Evolutionary conservation across 1,284 basidiomycete genomes (phyloP), one percentile per base, ranked within the genome.

Genomic region (Gomphus bonarii): DNA sequence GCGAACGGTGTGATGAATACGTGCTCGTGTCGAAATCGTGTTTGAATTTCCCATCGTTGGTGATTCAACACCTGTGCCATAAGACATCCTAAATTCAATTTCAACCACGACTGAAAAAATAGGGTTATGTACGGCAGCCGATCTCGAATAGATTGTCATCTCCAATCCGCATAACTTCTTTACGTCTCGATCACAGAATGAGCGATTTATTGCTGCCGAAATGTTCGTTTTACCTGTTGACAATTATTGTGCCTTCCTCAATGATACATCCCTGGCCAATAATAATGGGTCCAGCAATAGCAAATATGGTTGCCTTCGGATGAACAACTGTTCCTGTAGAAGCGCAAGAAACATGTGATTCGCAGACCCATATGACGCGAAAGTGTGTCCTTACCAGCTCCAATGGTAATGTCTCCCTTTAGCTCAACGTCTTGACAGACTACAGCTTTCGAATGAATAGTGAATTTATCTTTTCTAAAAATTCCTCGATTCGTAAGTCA

Each of bases 131-230:
- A 89, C 91, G 84, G 69, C 86, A 91, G 10, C 87, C 90, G 51
- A 95, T 92, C 72, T 97, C 91, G 66, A 99, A 95, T 54, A 93
- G 74, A 68, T 97, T 98, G 58, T 88, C 81, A 66, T 95, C 85
- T 11, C 95, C 95, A 53, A 99, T 92, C 18, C 81, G 77, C 85
- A 97, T 91, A n/a, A 86, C 79, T 65, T 87, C 84, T 65, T 88
- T 90, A 50, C 81, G 72, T 63, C 87, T 89, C 33, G 33, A 7
- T 35, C 33, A 35, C 8, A 10, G 33, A 35, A 9, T 35, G 33
- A 12, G 33, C 33, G 4, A 22, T n/a, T 20, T 31, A 33, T 57
- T 28, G 43, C 20, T 51, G 66, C 61, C 40, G 46, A 53, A 44
- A 8, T 5, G 12, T 35, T 35, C 7, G 25, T 14, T 70, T 54